Evolutionary conservation across 192 early-diverging fungal genomes (phyloP), one percentile per base, ranked within the genome.

Genomic region (Mortierella claussenii): DNA sequence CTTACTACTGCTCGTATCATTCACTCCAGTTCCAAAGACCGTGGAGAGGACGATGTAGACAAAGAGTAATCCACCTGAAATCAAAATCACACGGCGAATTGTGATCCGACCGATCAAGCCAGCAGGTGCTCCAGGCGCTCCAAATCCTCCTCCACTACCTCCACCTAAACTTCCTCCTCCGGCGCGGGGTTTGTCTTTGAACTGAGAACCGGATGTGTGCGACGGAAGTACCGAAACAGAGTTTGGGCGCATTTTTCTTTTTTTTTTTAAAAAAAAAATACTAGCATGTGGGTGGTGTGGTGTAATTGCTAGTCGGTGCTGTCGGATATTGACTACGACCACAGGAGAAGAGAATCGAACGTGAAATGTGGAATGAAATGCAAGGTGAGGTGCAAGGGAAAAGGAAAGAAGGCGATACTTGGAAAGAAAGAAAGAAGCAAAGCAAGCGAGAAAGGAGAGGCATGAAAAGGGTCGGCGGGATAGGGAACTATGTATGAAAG

Each of bases 1-100:
- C 0, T 32, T 34, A 23, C 13, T 60, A n/a, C n/a, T n/a, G n/a
- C n/a, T n/a, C n/a, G n/a, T n/a, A 12, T 42, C 23, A 15, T 59
- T 37, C 1, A 21, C 9, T 2, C 18, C 20, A 4, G 57, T 55
- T 0, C 43, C 50, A 27, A 75, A 55, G n/a, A 40, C 33, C 1
- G 70, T 75, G n/a, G 70, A 55, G 13, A 66, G 20, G 45, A 75
- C 33, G 44, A 75, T 75, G 47, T 75, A 75, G 62, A 60, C 51
- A 49, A 75, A 75, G 56, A 75, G 63, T 12, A 59, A 20, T 2
- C 62, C 51, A 0, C 70, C 70, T 1, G 57, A 27, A 42, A 36
- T 24, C 26, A 75, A 32, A 26, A 75, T 66, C 42, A 60, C 31
- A n/a, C 62, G 63, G 21, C 56, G 56, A 11, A 60, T 55, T 3